phyloP scores from a whole-genome alignment of 768 basidiomycete genomes.

The Zangia roseola region DNA sequence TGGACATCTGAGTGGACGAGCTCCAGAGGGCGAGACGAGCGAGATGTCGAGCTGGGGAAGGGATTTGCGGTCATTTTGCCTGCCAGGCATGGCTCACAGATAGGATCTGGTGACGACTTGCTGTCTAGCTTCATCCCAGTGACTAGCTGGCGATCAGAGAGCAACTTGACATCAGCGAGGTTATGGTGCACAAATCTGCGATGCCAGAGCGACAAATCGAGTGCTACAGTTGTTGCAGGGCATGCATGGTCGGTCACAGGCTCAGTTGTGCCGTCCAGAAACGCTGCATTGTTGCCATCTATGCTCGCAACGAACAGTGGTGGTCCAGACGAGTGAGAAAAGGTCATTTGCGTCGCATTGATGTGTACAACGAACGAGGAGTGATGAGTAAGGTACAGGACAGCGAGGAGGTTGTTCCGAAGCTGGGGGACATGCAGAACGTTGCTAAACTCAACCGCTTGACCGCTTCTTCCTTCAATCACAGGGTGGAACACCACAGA shows the following conservation, averaged over 20 bases:
- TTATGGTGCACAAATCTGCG: conserved; percentile 21
- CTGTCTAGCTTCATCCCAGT: conserved; percentile 1
- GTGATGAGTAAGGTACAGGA: conserved; percentile 11
- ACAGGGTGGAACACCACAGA: conserved; percentile 7
- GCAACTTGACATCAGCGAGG: neutral
- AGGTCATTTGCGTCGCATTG: neutral
- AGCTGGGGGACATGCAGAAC: conserved; percentile 26
- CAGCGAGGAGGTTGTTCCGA: conserved; percentile 19
- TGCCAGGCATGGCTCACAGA: conserved; percentile 8
- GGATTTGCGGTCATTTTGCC: conserved; percentile 11
- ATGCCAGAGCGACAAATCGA: conserved; percentile 22
- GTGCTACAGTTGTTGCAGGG: conserved; percentile 2
- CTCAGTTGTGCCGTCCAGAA: conserved; percentile 19
- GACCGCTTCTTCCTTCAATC: neutral
- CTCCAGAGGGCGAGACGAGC: too few species aligned
- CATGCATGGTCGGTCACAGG: neutral
- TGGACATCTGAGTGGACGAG: too few species aligned
- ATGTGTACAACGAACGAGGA: conserved; percentile 1
- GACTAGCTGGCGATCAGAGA: conserved; percentile 9
- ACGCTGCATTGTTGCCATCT: conserved; percentile 15
- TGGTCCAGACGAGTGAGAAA: neutral
- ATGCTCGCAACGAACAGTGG: conserved; percentile 6
- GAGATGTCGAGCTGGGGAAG: too few species aligned
- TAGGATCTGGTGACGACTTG: neutral
- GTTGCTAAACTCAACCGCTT: conserved; percentile 7